Evolutionary conservation across 495 filamentous ascomycete species (phyloP).

Genomic region (Aspergillus baeticus): DNA sequence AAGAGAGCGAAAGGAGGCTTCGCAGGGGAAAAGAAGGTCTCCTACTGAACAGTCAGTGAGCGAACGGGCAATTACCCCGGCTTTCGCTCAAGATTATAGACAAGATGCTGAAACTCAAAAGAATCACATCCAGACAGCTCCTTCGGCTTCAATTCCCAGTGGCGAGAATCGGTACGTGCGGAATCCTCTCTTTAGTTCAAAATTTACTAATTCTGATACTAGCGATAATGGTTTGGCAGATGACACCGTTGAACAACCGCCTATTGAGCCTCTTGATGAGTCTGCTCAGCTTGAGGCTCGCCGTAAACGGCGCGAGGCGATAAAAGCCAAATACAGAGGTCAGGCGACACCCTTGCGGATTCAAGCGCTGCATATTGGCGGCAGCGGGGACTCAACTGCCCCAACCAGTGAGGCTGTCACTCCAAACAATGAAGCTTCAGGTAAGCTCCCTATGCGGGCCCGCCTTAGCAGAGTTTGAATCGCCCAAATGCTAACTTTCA

Average conservation of each 20-base stretch:
- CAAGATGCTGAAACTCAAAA: slow-evolving; percentile 66
- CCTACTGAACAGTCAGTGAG: slow-evolving; percentile 64
- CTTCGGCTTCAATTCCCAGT: slow-evolving; percentile 20
- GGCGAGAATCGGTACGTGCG: slow-evolving; percentile 45
- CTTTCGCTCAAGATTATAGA: slow-evolving; percentile 55
- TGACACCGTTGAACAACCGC: slow-evolving; percentile 25
- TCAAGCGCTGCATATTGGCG: slow-evolving; percentile 68
- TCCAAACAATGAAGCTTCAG: slow-evolving; percentile 23
- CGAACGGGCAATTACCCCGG: slow-evolving; percentile 58
- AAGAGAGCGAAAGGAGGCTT: slow-evolving; percentile 20
- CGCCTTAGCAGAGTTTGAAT: too few relatives aligned
- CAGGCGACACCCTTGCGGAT: slow-evolving; percentile 72
- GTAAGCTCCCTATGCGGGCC: slow-evolving; percentile 21
- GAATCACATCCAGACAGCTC: slow-evolving; percentile 55
- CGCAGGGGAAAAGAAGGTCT: slow-evolving; percentile 29
- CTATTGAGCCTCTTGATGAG: slow-evolving; percentile 63
- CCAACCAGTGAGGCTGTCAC: slow-evolving; percentile 45
- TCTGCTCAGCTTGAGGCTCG: slow-evolving; percentile 81
- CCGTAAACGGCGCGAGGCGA: slow-evolving; percentile 81
- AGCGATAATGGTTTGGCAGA: slow-evolving; percentile 14
- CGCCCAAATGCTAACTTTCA: not conserved
- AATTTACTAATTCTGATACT: not conserved
- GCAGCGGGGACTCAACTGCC: slow-evolving; percentile 54
- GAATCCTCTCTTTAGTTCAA: not conserved
- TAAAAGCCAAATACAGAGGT: slow-evolving; percentile 77